These are phyloP conservation scores for Penstemon eatonii DNA, from an alignment of 257 asterid genomes.

Conservation along the genomic window DNA sequence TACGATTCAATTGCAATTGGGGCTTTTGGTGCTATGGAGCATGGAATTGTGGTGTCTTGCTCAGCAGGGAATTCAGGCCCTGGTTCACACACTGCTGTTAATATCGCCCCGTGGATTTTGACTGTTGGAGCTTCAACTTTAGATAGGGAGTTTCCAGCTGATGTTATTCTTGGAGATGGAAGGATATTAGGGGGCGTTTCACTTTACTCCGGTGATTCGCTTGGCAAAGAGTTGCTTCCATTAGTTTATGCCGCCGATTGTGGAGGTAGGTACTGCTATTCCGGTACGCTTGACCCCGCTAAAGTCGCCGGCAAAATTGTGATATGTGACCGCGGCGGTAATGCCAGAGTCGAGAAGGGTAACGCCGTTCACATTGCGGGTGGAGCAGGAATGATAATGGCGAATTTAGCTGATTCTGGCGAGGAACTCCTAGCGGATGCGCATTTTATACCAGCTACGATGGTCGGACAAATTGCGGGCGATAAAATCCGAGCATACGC, in stretches of 20 bases:
- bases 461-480: constrained; percentile 83
- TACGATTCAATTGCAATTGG: constrained; percentile 86
- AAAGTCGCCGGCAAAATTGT: constrained; percentile 86
- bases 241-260: constrained; percentile 73
- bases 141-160: constrained; percentile 92
- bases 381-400: constrained; percentile 80
- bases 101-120: constrained; percentile 94
- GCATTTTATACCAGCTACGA: constrained; percentile 82
- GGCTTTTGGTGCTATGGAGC: constrained; percentile 65
- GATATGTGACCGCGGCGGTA: constrained; percentile 90
- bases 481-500: constrained; percentile 63
- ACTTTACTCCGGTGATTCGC: constrained; percentile 57
- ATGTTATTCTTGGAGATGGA: constrained; percentile 77
- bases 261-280: constrained; percentile 75
- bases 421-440: constrained; percentile 92
- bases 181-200: constrained; percentile 69
- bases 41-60: constrained; percentile 86
- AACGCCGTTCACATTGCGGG: constrained; percentile 89
- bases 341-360: constrained; percentile 89
- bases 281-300: constrained; percentile 52
- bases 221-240: constrained; percentile 43
- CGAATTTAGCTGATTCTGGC: constrained; percentile 77
- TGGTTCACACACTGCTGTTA: constrained; percentile 56
- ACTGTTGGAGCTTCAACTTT: constrained; percentile 96
- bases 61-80: constrained; percentile 96